These are phyloP conservation scores for Sugiyamaella castrensis DNA, from an alignment of 1,139 yeast genomes.

Conservation along the genomic window DNA sequence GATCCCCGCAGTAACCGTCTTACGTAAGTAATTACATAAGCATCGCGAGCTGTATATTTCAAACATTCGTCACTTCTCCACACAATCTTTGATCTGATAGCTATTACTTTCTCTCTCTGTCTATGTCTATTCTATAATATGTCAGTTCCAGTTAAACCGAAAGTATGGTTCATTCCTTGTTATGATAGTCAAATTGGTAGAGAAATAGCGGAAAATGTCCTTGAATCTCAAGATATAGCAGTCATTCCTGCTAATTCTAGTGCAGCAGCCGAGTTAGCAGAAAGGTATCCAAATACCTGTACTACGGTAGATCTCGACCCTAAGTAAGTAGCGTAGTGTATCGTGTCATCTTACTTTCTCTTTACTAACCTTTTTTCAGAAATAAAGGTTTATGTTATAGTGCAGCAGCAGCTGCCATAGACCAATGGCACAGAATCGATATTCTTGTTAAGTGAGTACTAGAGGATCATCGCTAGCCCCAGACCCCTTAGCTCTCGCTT, in stretches of 20 bases:
- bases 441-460: conserved; percentile 27
- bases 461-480: too few relatives aligned
- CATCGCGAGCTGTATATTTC: too few relatives aligned
- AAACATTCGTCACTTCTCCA: too few relatives aligned
- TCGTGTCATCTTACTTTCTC: background rate
- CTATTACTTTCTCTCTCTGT: background rate
- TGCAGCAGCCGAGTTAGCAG: conserved; percentile 16
- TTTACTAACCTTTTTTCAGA: conserved; percentile 6
- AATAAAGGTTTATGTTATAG: conserved; percentile 32
- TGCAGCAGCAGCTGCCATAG: conserved; percentile 28
- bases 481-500: too few relatives aligned
- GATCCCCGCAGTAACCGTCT: too few relatives aligned
- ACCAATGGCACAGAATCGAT: conserved; percentile 31
- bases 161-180: conserved; percentile 29
- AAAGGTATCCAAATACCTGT: conserved; percentile 24
- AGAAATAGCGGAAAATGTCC: conserved; percentile 23
- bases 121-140: background rate
- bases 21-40: too few relatives aligned
- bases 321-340: conserved; percentile 6
- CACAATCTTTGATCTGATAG: too few relatives aligned
- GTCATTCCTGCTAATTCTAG: conserved; percentile 21
- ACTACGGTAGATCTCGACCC: conserved; percentile 26
- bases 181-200: conserved; percentile 23
- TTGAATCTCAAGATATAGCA: conserved; percentile 25
- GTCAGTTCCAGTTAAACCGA: conserved; percentile 3